phyloP scores from a whole-genome alignment of 1,139 yeast species.

The Kodamaea fungicola region DNA sequence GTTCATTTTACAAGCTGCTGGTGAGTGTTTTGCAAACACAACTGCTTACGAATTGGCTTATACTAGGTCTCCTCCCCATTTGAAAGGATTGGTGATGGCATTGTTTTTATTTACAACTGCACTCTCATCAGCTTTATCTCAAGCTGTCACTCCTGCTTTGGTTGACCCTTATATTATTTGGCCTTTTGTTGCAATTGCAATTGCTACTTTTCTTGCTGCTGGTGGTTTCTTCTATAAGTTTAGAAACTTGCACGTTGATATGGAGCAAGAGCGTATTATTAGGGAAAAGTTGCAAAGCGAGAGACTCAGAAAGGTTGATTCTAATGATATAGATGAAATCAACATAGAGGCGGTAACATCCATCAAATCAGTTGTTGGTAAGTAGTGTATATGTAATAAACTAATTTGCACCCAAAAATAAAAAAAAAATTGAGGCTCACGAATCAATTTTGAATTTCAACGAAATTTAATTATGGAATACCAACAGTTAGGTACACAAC shows the following conservation, averaged over 20 bases:
- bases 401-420: too few relatives aligned
- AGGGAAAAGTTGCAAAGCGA: slow-evolving; percentile 18
- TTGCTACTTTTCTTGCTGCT: slow-evolving; percentile 44
- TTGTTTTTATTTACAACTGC: slow-evolving; percentile 61
- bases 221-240: slow-evolving; percentile 42
- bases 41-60: slow-evolving; percentile 72
- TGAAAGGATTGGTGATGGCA: slow-evolving; percentile 70
- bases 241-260: slow-evolving; percentile 50
- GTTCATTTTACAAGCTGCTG: slow-evolving; percentile 56
- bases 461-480: not conserved
- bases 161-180: slow-evolving; percentile 53
- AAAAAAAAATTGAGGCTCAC: too few relatives aligned
- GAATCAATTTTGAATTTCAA: too few relatives aligned
- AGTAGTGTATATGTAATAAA: slow-evolving; percentile 6
- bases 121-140: slow-evolving; percentile 54
- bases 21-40: slow-evolving; percentile 67
- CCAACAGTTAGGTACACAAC: slow-evolving; percentile 21
- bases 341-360: slow-evolving; percentile 22
- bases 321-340: slow-evolving; percentile 6
- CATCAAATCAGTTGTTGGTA: slow-evolving; percentile 19
- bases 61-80: slow-evolving; percentile 61
- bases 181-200: slow-evolving; percentile 52
- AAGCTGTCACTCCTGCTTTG: slow-evolving; percentile 54
- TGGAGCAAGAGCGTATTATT: slow-evolving; percentile 41
- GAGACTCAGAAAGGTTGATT: slow-evolving; percentile 1